Percentiles rank a stretch among this genome's conserved stretches.
phyloP scores from a whole-genome alignment of 1,139 yeast species.

The Hansenula sp. region DNA sequence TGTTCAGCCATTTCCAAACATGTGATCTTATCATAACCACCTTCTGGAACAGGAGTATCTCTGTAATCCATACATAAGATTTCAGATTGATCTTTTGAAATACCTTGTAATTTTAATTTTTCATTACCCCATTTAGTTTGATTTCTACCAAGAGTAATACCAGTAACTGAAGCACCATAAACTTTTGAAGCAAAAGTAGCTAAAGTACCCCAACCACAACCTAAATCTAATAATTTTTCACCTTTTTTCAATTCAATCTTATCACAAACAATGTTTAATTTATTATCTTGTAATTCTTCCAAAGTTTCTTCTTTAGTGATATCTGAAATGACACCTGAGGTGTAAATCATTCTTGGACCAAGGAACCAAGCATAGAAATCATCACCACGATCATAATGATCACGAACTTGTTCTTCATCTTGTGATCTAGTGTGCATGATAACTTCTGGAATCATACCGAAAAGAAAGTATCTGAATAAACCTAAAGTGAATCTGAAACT shows the following conservation, averaged over 20 bases:
- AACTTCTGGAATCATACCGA: conserved; percentile 92
- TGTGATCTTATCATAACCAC: conserved; percentile 81
- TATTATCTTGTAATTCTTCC: conserved; percentile 88
- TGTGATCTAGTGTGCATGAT: conserved; percentile 88
- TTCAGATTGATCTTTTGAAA: conserved; percentile 62
- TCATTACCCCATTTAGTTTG: conserved; percentile 89
- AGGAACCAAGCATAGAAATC: conserved; percentile 92
- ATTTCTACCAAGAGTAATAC: conserved; percentile 84
- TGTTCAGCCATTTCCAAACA: conserved; percentile 97
- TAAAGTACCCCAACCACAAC: conserved; percentile 97
- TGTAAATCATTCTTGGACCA: conserved; percentile 93
- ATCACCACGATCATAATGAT: conserved; percentile 94
- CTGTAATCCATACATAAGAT: conserved; percentile 87
- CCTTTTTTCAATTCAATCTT: conserved; percentile 72
- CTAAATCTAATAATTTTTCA: conserved; percentile 76
- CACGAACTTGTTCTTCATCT: conserved; percentile 95
- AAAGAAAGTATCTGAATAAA: conserved; percentile 73
- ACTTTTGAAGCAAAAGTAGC: conserved; percentile 80
- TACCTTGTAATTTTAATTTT: conserved; percentile 64
- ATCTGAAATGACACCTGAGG: conserved; percentile 81
- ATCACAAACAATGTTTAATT: conserved; percentile 82
- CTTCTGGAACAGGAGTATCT: conserved; percentile 76
- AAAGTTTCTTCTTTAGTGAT: conserved; percentile 68
- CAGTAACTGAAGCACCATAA: conserved; percentile 84
- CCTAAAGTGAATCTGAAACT: conserved; percentile 73